Evolutionary conservation across 768 basidiomycete species (phyloP), one percentile per base, ranked within the genome.

Genomic region (Leccinum variicolor): DNA sequence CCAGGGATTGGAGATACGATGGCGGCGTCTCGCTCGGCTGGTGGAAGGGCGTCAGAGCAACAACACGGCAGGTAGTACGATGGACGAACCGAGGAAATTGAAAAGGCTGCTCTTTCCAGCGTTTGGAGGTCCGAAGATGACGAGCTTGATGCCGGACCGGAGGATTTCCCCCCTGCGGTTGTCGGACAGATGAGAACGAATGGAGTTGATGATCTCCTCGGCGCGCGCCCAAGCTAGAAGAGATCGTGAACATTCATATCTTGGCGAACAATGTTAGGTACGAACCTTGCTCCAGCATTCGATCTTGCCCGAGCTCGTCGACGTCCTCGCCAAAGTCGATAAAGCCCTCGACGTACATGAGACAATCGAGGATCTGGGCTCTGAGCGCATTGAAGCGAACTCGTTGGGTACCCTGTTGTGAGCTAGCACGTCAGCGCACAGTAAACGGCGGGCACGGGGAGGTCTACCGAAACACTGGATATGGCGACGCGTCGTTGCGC

Each of bases 41-140:
- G 11, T 51, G n/a, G 50, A 26, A 36, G 52, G 14, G 21, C 9
- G 23, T 60, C 4, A 52, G 31, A 41, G 2, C 14, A 1, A 21
- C 19, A 10, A 33, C 17, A 15, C 8, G n/a, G 33, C 48, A 1
- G 34, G 21, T 10, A 19, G 39, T 48, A 6, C 26, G 1, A 45
- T 39, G 11, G 33, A 64, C 73, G 14, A 63, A 87, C 93, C 90
- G 13, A 96, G 76, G 68, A 86, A 92, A 66, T 96, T 96, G 49
- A 93, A 78, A 19, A 94, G 70, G 65, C 87, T 91, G 66, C 91
- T 94, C 75, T 96, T 97, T n/a, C 94, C 94, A 1, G 89, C 92
- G 64, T 97, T 97, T 0, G 94, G 91, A 23, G 93, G 92, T 1
- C 94, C 94, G 66, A 94, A 94, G 39, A 97, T 94, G 14, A 90